Conservation (phyloP, 208 protist genomes). For the Spongospora subterranea region DNA sequence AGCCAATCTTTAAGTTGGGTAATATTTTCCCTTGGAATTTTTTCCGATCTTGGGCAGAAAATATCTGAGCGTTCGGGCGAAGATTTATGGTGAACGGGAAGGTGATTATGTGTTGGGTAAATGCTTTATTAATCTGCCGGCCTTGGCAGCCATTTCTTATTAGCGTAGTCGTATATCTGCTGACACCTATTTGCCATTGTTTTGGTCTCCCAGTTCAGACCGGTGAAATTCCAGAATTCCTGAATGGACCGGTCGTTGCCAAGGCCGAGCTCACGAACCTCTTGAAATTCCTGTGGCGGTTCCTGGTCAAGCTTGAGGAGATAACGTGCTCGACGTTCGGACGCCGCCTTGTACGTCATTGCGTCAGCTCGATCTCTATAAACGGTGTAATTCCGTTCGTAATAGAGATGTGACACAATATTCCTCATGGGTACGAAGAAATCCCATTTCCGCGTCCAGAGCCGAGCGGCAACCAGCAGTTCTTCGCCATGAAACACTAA, state of each 20-base stretch:
- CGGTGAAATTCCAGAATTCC: background rate
- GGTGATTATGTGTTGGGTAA: too few species aligned
- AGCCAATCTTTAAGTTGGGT: too few species aligned
- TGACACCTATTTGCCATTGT: too few species aligned
- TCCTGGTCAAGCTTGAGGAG: background rate
- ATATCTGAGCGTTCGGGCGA: too few species aligned
- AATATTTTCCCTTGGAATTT: too few species aligned
- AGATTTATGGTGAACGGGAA: too few species aligned
- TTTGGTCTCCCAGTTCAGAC: too few species aligned
- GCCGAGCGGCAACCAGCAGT: constrained; percentile 32
- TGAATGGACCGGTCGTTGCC: background rate
- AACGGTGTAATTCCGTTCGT: background rate
- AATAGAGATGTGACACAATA: constrained; percentile 1
- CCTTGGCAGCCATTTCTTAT: too few species aligned
- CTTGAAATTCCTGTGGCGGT: background rate
- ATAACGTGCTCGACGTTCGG: background rate
- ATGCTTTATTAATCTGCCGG: too few species aligned
- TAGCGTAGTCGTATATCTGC: too few species aligned
- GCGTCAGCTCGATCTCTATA: background rate
- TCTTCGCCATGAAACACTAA: background rate
- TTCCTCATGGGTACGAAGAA: background rate
- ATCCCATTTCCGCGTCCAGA: constrained; percentile 16
- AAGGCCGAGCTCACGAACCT: background rate
- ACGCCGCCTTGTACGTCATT: background rate
- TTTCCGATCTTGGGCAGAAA: too few species aligned